A percentile compares a stretch with the other conserved stretches of the same genome.
Conservation (phyloP, 805 yeast species). For the Yamadazyma tumulicola region DNA sequence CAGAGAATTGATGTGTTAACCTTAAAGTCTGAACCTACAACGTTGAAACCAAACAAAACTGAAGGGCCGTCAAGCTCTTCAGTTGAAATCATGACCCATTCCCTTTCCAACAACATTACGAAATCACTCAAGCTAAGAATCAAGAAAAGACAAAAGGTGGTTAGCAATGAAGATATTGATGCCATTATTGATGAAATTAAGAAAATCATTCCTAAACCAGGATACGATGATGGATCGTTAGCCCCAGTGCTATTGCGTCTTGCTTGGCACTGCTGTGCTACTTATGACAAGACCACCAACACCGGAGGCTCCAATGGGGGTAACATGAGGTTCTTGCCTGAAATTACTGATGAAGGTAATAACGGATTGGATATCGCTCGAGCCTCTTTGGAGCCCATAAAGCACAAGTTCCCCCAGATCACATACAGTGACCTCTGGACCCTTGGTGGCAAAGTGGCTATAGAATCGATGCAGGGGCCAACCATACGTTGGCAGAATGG, state of each 20-base stretch:
- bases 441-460: conserved; percentile 61
- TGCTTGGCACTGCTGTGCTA: conserved; percentile 89
- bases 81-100: no score
- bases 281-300: conserved; percentile 54
- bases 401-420: conserved; percentile 55
- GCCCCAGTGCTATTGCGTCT: conserved; percentile 78
- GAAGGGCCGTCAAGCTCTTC: no score
- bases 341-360: conserved; percentile 51
- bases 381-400: conserved; percentile 52
- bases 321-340: conserved; percentile 37
- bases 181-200: conserved; percentile 33
- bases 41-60: conserved; percentile 1
- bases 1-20: conserved; percentile 6
- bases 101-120: no score
- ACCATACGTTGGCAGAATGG: conserved; percentile 56
- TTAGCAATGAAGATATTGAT: conserved; percentile 6
- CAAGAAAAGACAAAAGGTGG: neutral
- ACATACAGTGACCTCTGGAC: conserved; percentile 71
- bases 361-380: conserved; percentile 54
- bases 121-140: conserved; percentile 4
- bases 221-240: conserved; percentile 64
- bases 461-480: conserved; percentile 67
- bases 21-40: conserved; percentile 4
- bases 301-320: conserved; percentile 73
- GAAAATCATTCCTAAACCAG: conserved; percentile 25